Evolutionary conservation across 176 grass and related monocot genomes (phyloP), one percentile per base, ranked within the genome.

Genomic region (Guadua angustifolia): DNA sequence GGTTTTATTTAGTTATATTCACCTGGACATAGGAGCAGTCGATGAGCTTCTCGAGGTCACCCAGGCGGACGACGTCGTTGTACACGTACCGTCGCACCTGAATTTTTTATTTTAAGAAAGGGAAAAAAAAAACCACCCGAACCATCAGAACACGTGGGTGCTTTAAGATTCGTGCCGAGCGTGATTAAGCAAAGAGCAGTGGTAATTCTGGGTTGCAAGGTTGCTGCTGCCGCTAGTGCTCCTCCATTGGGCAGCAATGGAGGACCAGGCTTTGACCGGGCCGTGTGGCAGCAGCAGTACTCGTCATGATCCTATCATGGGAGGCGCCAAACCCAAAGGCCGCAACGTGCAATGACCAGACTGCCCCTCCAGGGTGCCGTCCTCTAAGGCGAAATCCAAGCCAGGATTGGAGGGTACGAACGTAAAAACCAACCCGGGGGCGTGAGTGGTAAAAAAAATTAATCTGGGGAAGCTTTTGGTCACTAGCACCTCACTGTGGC

Each of bases 11-110:
- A 53, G 6, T 18, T 18, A 19, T 81, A 51, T 49, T 74, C 50
- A 97, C 94, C 94, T 97, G 94, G 58, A 97, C 94, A n/a, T 88
- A 94, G 49, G 94, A 94, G 85, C 94, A 97, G 82, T 97, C 91
- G 5, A 97, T 94, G 42, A 97, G 94, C 79, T 94, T 97, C 86
- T 94, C 91, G 5, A 97, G 87, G 84, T 97, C 94, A 3, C 87
- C 91, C n/a, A 97, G 90, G 50, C 94, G 86, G 71, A 97, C 94
- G 35, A 97, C 94, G 65, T 97, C 94, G 77, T 97, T 91, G 91
- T 97, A 97, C 80, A 97, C 94, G 81, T 97, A 97, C 45, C 94
- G 86, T 19, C 94, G 70, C 81, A 97, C 94, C 94, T 97, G 88
- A 70, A 64, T 58, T 33, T 59, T 59, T 10, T 21, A n/a, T 11